Base-by-base conservation (phyloP, 23 red algal genomes). In the Gracilariopsis chorda region DNA sequence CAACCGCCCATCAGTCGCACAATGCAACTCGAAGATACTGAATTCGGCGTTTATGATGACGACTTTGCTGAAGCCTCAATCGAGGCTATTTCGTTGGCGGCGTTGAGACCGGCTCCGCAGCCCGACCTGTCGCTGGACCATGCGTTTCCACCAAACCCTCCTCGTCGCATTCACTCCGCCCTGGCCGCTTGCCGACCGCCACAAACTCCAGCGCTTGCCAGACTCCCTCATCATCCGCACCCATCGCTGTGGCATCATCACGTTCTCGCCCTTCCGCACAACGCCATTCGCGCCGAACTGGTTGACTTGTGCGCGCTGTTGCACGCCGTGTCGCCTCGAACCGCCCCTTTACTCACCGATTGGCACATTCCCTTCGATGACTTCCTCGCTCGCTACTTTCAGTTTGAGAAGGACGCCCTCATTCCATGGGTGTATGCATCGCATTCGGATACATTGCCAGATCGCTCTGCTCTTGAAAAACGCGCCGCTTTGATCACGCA, bases 261-360 rank as follows among this genome's bases (percentile, higher is more conserved):
- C 52, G 53, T 94, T 37, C 28, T 94, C 80, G 45, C 80, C 17
- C 64, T 94, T n/a, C 91, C 91, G 23, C 91, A 94, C 81, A 94
- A 94, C 43, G 91, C 91, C n/a, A 41, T 94, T 1, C 91, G 91
- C 40, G 80, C 80, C 7, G 91, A 94, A 70, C 64, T 94, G 35
- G 36, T 72, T 1, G 89, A 92, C 30, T 36, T 92, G 40, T 79
- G 48, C 45, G 81, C 43, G 43, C 72, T 94, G 79, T 48, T 94
- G 20, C 57, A 65, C 51, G 49, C 69, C 3, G 16, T 94, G 51
- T 48, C 55, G 39, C 48, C 77, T 4, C 40, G 58, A 44, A 49
- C 63, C 13, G 79, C 58, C n/a, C 69, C 71, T 43, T 32, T 86
- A 5, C 80, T 94, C 19, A n/a, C 68, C 20, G 52, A 79, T 43